Base-by-base conservation (phyloP, 2,329 filamentous ascomycete genomes). In the Acarospora socialis region DNA sequence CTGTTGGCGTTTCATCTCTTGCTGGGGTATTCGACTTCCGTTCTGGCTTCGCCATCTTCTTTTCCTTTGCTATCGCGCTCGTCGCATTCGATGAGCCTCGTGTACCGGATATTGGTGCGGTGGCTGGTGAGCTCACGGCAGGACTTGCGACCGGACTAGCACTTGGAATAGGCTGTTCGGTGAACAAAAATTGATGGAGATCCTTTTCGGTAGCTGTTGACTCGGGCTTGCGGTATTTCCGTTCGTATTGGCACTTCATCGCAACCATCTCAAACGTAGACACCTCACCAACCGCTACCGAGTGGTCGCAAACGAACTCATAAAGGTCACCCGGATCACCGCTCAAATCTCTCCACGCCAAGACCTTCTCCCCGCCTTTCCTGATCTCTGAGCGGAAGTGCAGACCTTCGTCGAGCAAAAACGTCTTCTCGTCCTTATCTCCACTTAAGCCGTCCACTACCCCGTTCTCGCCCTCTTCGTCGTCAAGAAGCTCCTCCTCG, bases 391-490 rank as follows among this genome's bases (percentile, higher is more conserved):
- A 79, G 35, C 87, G 77, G 49, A 98, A 83, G 50, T 82, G 82
- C 21, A 98, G 66, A 33, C 74, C 73, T 54, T 94, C 79, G 68
- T 95, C 87, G n/a, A 98, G 75, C 28, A 95, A 59, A 52, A 95
- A 98, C 0, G 79, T 87, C 64, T 93, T 94, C 60, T 98, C 90
- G 77, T 98, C 92, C 46, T 84, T 82, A 49, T 94, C 86, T 15
- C 66, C 64, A 17, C 67, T 67, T 33, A 90, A 65, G n/a, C 71
- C 73, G 49, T 87, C 81, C 26, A 73, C 69, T 36, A 73, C 78
- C 28, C 70, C 77, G 60, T 92, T 81, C 41, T 87, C 82, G 32
- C 75, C 82, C 47, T 86, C 82, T 52, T 93, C 87, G 46, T 93
- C 87, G 26, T 78, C 84, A 24, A 93, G 61, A 14, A 90, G 68